phyloP scores from a whole-genome alignment of 2,329 filamentous ascomycete species.

The Calonectria pteridis region DNA sequence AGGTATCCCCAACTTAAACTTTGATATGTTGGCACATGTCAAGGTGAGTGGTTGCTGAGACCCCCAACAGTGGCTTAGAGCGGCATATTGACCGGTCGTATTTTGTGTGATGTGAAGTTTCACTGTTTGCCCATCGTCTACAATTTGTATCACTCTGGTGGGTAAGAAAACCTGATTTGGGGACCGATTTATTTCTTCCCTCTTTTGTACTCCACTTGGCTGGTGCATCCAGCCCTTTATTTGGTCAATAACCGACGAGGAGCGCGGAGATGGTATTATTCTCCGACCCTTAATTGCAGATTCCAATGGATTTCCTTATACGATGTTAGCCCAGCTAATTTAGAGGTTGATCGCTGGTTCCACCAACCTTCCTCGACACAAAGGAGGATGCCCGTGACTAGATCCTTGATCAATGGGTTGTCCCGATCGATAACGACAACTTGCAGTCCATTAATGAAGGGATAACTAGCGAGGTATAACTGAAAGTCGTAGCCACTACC shows the following conservation, averaged over 20 bases:
- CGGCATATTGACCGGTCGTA: neutral
- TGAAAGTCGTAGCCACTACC: neutral
- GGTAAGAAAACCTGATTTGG: neutral
- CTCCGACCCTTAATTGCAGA: neutral
- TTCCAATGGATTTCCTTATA: neutral
- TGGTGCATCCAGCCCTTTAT: neutral
- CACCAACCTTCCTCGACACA: neutral
- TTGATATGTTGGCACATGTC: neutral
- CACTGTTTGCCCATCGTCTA: neutral
- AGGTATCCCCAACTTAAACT: neutral
- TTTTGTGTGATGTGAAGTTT: neutral
- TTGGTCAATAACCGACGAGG: neutral
- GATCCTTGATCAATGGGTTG: neutral
- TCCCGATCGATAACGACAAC: neutral
- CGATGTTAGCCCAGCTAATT: neutral
- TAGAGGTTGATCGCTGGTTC: too few species aligned
- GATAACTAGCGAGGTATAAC: neutral
- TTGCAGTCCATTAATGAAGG: neutral
- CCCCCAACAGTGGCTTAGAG: neutral
- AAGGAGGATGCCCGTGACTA: neutral
- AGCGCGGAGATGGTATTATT: neutral
- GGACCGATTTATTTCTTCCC: too few species aligned
- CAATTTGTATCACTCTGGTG: neutral
- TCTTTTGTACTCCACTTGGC: neutral
- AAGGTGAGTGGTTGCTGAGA: neutral